These are phyloP conservation scores for Bolboschoenoplectus hybrid DNA, from an alignment of 202 grass and related monocot genomes.

Conservation along the genomic window DNA sequence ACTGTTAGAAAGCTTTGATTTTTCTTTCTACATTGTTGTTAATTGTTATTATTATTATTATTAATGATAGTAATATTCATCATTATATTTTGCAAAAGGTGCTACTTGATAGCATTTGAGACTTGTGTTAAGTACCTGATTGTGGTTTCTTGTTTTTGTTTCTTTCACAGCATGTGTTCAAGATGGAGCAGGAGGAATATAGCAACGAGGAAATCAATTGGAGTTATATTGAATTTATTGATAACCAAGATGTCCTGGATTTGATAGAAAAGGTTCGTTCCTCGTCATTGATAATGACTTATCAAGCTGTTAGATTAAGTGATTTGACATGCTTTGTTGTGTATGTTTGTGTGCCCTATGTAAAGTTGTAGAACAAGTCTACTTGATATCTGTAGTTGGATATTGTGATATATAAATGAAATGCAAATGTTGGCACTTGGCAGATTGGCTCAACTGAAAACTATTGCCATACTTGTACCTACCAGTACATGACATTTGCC, in stretches of 20 bases:
- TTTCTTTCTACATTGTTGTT: neutral
- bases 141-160: constrained; percentile 37
- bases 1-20: neutral
- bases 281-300: neutral
- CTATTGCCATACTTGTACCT: neutral
- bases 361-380: neutral
- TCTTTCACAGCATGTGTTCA: constrained; percentile 84
- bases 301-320: constrained; percentile 12
- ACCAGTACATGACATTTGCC: neutral
- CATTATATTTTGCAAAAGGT: constrained; percentile 13
- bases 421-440: neutral
- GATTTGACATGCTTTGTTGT: neutral
- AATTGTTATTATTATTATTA: neutral
- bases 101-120: constrained; percentile 28
- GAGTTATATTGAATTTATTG: constrained; percentile 99
- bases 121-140: constrained; percentile 31
- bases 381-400: neutral
- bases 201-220: constrained; percentile 93
- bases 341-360: neutral
- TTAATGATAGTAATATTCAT: neutral
- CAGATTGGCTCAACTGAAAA: constrained; percentile 7
- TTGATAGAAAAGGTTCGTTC: constrained; percentile 96
- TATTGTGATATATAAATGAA: neutral
- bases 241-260: constrained; percentile 99
- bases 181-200: constrained; percentile 99